These are phyloP conservation scores for Theileria annulata DNA, from an alignment of 169 alveolate genomes.

Conservation along the genomic window DNA sequence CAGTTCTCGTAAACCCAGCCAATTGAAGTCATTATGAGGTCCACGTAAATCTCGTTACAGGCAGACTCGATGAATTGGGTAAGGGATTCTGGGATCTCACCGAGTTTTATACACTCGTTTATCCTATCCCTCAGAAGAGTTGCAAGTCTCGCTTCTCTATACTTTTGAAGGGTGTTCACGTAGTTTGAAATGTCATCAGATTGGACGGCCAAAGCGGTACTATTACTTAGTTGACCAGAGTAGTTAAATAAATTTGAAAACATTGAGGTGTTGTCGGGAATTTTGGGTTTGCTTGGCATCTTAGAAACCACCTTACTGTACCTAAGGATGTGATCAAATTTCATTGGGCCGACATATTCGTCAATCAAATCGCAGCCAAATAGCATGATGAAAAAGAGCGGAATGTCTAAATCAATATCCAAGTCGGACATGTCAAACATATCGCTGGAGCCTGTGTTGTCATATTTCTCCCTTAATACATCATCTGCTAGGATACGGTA, in stretches of 20 bases:
- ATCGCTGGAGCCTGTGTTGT: slow-evolving; percentile 60
- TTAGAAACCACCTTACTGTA: slow-evolving; percentile 28
- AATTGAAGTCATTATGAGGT: slow-evolving; percentile 70
- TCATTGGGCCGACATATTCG: slow-evolving; percentile 71
- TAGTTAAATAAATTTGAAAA: background rate
- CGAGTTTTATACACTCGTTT: slow-evolving; percentile 46
- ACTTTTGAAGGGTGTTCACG: slow-evolving; percentile 59
- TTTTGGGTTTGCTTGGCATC: background rate
- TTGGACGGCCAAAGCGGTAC: background rate
- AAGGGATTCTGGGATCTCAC: slow-evolving; percentile 24
- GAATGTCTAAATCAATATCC: slow-evolving; percentile 48
- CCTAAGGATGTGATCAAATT: slow-evolving; percentile 52
- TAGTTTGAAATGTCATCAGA: background rate
- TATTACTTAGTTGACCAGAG: background rate
- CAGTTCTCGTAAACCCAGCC: slow-evolving; percentile 78
- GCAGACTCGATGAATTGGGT: slow-evolving; percentile 39
- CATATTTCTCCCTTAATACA: slow-evolving; percentile 58
- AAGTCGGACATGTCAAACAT: slow-evolving; percentile 40
- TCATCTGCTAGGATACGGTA: slow-evolving; percentile 71
- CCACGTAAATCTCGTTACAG: slow-evolving; percentile 62
- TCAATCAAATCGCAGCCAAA: slow-evolving; percentile 71
- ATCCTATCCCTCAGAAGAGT: slow-evolving; percentile 53
- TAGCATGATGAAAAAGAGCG: slow-evolving; percentile 71
- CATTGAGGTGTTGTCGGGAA: slow-evolving; percentile 29
- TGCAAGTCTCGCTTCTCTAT: slow-evolving; percentile 70